These are phyloP conservation scores for Phytophthora ramorum DNA, from an alignment of 352 stramenopile genomes.

Conservation along the genomic window DNA sequence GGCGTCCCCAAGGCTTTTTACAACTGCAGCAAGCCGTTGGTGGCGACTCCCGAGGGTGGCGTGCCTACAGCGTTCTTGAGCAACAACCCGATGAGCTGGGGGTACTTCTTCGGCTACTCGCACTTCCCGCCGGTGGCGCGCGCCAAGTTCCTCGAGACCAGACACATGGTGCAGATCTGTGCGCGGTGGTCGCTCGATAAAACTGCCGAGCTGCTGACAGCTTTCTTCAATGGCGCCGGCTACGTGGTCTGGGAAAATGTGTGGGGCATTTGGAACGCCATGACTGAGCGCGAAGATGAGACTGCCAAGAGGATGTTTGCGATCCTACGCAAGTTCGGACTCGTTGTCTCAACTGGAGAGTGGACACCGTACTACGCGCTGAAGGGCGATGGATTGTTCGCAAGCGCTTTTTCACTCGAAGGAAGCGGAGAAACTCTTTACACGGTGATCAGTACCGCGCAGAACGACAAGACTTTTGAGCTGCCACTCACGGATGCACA, in stretches of 20 bases:
- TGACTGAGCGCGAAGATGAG: conserved; percentile 77
- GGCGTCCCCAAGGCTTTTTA: conserved; percentile 83
- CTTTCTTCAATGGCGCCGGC: conserved; percentile 88
- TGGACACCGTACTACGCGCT: conserved; percentile 74
- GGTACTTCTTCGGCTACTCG: conserved; percentile 73
- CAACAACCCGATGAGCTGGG: conserved; percentile 84
- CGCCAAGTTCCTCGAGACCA: conserved; percentile 81
- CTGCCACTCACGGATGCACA: conserved; percentile 43
- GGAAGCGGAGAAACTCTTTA: conserved; percentile 49
- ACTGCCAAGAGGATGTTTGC: conserved; percentile 64
- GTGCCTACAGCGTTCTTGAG: conserved; percentile 67
- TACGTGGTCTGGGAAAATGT: conserved; percentile 92
- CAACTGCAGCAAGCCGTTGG: conserved; percentile 67
- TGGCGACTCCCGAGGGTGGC: conserved; percentile 71
- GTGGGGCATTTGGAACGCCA: conserved; percentile 88
- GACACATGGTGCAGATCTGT: conserved; percentile 87
- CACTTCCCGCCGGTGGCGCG: conserved; percentile 75
- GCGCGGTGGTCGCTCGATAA: conserved; percentile 84
- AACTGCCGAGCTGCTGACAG: conserved; percentile 61
- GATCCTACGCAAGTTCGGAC: conserved; percentile 68
- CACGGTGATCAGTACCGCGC: conserved; percentile 63
- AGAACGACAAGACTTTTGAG: conserved; percentile 34
- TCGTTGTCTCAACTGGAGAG: conserved; percentile 42
- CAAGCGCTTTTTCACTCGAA: conserved; percentile 52
- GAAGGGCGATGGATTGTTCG: conserved; percentile 44